phyloP scores from a whole-genome alignment of 805 yeast genomes.

The Candida orba region DNA sequence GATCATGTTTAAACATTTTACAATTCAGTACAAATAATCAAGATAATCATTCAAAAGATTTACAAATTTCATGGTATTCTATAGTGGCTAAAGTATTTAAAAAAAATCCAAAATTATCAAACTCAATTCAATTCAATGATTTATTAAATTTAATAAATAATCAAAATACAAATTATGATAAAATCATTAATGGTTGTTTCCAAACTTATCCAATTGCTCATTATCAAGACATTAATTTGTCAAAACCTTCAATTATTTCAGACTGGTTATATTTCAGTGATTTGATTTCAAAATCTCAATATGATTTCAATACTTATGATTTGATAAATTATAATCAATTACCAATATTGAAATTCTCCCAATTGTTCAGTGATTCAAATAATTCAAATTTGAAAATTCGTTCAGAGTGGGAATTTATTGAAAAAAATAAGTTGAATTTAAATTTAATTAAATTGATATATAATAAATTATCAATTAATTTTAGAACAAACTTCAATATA shows the following conservation, averaged over 20 bases:
- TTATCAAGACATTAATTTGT: conserved; percentile 56
- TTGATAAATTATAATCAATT: conserved; percentile 47
- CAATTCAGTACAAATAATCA: conserved; percentile 45
- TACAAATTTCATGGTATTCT: conserved; percentile 57
- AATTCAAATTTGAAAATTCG: conserved; percentile 28
- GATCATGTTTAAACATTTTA: conserved; percentile 77
- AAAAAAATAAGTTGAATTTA: conserved; percentile 11
- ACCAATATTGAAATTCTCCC: conserved; percentile 56
- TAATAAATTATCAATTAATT: conserved; percentile 8
- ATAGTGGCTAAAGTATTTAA: conserved; percentile 56
- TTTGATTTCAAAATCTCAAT: conserved; percentile 35
- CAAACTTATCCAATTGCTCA: conserved; percentile 53
- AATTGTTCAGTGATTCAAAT: conserved; percentile 54
- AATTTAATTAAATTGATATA: conserved; percentile 10
- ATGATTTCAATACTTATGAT: conserved; percentile 35
- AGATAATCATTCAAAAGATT: conserved; percentile 41
- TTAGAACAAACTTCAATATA: conserved; percentile 10
- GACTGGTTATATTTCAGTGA: conserved; percentile 81
- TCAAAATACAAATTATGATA: conserved; percentile 45
- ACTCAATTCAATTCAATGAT: conserved; percentile 40
- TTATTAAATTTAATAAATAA: conserved; percentile 40
- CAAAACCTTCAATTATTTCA: conserved; percentile 51
- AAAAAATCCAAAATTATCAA: conserved; percentile 38
- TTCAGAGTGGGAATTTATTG: conserved; percentile 24
- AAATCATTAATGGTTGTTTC: conserved; percentile 66